These are phyloP conservation scores for Amanita polypyramis DNA, from an alignment of 768 basidiomycete genomes.

Conservation along the genomic window DNA sequence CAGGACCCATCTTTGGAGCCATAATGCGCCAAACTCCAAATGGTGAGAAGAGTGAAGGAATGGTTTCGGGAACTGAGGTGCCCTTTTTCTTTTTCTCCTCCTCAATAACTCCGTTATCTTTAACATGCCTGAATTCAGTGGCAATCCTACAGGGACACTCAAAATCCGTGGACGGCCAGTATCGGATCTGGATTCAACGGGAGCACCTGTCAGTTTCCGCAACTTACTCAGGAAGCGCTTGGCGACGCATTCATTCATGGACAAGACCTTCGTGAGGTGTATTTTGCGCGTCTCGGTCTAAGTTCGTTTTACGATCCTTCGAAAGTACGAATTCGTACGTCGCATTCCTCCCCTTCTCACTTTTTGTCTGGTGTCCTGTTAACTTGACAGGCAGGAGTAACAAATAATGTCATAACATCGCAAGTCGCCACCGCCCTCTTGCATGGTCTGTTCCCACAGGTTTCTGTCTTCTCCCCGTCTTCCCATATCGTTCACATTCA, in stretches of 20 bases:
- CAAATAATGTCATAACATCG: conserved; percentile 42
- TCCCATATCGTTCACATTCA: conserved; percentile 26
- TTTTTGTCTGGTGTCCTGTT: not conserved
- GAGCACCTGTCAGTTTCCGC: conserved; percentile 41
- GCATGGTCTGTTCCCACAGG: conserved; percentile 31
- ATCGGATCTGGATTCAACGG: conserved; percentile 34
- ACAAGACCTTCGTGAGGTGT: conserved; percentile 35
- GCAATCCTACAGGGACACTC: conserved; percentile 25
- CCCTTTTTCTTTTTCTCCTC: not conserved
- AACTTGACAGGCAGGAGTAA: conserved; percentile 25
- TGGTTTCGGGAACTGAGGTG: conserved; percentile 19
- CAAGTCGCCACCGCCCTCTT: conserved; percentile 39
- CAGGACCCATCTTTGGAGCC: conserved; percentile 26
- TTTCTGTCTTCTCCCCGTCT: conserved; percentile 10
- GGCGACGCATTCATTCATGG: conserved; percentile 36
- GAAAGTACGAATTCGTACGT: conserved; percentile 27
- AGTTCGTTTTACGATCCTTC: conserved; percentile 20
- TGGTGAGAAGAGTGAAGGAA: too few relatives aligned
- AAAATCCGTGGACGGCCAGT: conserved; percentile 32
- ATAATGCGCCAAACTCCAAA: too few relatives aligned
- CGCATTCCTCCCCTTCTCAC: not conserved
- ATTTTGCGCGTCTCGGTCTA: conserved; percentile 31
- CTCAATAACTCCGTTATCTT: too few relatives aligned
- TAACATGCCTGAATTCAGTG: too few relatives aligned
- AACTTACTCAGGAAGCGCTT: conserved; percentile 34